Conservation (phyloP, 2,329 filamentous ascomycete species). For the Huntiella bhutanensis region DNA sequence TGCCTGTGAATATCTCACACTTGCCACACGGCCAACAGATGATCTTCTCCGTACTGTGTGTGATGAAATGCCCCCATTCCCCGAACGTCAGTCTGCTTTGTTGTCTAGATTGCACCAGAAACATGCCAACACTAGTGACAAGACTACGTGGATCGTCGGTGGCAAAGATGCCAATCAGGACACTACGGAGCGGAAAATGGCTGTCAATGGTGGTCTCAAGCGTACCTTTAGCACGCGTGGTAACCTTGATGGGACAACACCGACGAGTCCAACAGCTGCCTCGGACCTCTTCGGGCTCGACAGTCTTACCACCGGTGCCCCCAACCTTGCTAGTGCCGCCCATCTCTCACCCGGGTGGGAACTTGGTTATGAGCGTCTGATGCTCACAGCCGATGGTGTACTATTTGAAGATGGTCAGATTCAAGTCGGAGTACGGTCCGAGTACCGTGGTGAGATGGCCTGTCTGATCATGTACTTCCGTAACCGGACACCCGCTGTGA, state of each 20-base stretch:
- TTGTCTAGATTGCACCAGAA: constrained; percentile 88
- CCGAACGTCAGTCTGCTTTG: constrained; percentile 78
- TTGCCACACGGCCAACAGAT: constrained; percentile 73
- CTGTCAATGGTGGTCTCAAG: constrained; percentile 65
- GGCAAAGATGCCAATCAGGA: constrained; percentile 86
- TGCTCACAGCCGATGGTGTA: constrained; percentile 66
- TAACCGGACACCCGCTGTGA: constrained; percentile 72
- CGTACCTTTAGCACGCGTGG: constrained; percentile 57
- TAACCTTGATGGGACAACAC: constrained; percentile 22
- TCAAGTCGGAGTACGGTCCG: constrained; percentile 77
- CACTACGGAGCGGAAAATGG: constrained; percentile 58
- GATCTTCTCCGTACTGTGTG: constrained; percentile 84
- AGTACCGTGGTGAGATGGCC: constrained; percentile 89
- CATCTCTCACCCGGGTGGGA: constrained; percentile 94
- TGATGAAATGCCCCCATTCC: constrained; percentile 98
- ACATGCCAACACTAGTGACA: constrained; percentile 80
- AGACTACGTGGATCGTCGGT: constrained; percentile 93
- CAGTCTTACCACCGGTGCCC: constrained; percentile 43
- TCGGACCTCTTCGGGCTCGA: constrained; percentile 63
- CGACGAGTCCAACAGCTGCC: constrained; percentile 24
- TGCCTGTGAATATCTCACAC: constrained; percentile 80
- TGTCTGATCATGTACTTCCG: constrained; percentile 91
- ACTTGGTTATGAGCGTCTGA: constrained; percentile 63
- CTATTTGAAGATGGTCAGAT: constrained; percentile 91
- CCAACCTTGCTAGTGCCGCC: constrained; percentile 79